Evolutionary conservation across 352 stramenopile genomes (phyloP), one percentile per base, ranked within the genome.

Genomic region (Phytophthora fragariae): DNA sequence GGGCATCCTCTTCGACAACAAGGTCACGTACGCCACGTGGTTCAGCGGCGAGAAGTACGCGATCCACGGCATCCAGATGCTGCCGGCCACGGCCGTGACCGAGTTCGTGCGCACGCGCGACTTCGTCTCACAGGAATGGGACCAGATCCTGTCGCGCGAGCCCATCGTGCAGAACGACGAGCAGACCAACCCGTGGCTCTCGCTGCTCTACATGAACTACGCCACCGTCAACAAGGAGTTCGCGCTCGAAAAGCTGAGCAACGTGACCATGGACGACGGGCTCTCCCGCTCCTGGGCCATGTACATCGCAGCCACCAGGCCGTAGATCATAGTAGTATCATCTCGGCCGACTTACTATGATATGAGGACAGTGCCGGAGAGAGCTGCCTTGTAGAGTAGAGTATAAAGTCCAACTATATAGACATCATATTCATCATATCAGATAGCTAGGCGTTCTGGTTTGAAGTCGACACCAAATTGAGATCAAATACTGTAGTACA

Each of bases 11-110:
- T 86, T 87, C 61, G 86, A 93, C 65, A 93, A 93, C 70, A 93
- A 93, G 76, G 82, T 76, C 15, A 88, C 81, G 72, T 94, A 93
- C 63, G 76, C 84, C 17, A 91, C 84, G 21, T 93, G 84, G 82
- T 93, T 93, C 68, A 92, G 84, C 47, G 68, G 80, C 2, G 83
- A 92, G 66, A 89, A 89, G 65, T 82, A 91, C 67, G 84, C 77
- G 29, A 93, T 93, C 72, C 86, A 93, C 65, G 86, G 86, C 55
- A 93, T 93, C 64, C 86, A 93, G 64, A 93, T 93, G 86, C 83
- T 93, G 52, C 86, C 82, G 6, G 81, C 88, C 27, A 88, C 82
- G 35, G 84, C 86, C 5, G 77, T 91, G 62, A 80, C 84, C 5
- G 82, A 91, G 53, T 82, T 82, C 37, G 84, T 91, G 39, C 82